Evolutionary conservation across 192 early-diverging fungal species (phyloP).

Genomic region (Backusella luteola): DNA sequence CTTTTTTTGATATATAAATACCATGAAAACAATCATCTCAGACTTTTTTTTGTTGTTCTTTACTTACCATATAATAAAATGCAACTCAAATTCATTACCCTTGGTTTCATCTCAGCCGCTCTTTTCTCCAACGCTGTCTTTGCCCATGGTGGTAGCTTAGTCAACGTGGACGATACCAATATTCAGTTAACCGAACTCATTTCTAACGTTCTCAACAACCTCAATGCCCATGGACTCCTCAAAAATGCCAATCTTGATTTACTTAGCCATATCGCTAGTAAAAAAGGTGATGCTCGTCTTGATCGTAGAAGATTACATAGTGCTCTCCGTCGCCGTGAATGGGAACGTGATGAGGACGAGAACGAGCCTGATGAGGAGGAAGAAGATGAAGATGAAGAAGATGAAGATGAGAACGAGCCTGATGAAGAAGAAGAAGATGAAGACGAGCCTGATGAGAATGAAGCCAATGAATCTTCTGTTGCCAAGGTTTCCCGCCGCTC

Average conservation of each 20-base stretch:
- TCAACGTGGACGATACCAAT: not conserved
- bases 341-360: not conserved
- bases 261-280: not conserved
- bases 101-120: not conserved
- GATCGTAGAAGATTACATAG: not conserved
- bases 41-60: not conserved
- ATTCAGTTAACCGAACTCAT: not conserved
- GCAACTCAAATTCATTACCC: slow-evolving; percentile 2
- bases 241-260: not conserved
- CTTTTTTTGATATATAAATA: not conserved
- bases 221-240: not conserved
- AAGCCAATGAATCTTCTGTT: not conserved
- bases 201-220: not conserved
- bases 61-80: not conserved
- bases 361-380: not conserved
- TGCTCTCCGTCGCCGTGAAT: not conserved
- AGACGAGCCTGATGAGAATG: not conserved
- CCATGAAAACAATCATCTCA: not conserved
- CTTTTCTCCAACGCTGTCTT: not conserved
- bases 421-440: not conserved
- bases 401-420: not conserved
- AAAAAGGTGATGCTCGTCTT: not conserved
- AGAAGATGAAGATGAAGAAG: not conserved
- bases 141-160: not conserved
- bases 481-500: not conserved